These are phyloP conservation scores for Gymnopus androsaceus DNA, from an alignment of 1,284 basidiomycete genomes.

Conservation along the genomic window DNA sequence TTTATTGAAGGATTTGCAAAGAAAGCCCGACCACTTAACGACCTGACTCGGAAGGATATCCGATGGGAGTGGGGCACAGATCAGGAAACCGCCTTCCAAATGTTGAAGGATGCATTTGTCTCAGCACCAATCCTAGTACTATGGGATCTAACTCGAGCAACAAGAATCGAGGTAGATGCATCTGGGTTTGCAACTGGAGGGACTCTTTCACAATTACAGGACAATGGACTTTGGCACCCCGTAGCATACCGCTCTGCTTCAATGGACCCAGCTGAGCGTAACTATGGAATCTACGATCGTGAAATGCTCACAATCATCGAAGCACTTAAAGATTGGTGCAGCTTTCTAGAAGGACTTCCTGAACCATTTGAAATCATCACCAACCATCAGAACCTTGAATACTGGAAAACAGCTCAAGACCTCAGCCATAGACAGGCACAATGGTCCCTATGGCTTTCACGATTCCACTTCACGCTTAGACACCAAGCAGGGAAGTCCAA, in stretches of 20 bases:
- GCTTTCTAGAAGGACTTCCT: neutral
- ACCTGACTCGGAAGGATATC: constrained; percentile 20
- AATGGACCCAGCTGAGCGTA: neutral
- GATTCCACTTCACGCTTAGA: no score
- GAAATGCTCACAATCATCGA: constrained; percentile 8
- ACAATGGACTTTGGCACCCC: constrained; percentile 11
- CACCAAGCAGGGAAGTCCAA: no score
- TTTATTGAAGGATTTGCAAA: constrained; percentile 34
- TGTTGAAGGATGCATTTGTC: neutral
- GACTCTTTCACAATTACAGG: constrained; percentile 5
- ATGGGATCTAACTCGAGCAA: constrained; percentile 1
- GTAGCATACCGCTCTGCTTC: constrained; percentile 5
- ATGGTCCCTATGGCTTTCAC: no score
- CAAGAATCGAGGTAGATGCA: constrained; percentile 10
- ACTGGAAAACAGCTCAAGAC: constrained; percentile 5
- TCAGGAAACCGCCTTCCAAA: constrained; percentile 22
- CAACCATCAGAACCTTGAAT: constrained; percentile 3
- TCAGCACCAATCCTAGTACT: neutral
- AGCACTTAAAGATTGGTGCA: constrained; percentile 3
- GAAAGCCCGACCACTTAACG: constrained; percentile 28
- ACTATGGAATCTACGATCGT: constrained; percentile 1
- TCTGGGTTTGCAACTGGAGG: constrained; percentile 13
- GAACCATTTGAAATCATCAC: constrained; percentile 7
- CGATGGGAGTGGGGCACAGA: constrained; percentile 20
- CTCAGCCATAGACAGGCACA: no score